phyloP scores from a whole-genome alignment of 352 stramenopile genomes.

The Phytophthora fragariaefolia region DNA sequence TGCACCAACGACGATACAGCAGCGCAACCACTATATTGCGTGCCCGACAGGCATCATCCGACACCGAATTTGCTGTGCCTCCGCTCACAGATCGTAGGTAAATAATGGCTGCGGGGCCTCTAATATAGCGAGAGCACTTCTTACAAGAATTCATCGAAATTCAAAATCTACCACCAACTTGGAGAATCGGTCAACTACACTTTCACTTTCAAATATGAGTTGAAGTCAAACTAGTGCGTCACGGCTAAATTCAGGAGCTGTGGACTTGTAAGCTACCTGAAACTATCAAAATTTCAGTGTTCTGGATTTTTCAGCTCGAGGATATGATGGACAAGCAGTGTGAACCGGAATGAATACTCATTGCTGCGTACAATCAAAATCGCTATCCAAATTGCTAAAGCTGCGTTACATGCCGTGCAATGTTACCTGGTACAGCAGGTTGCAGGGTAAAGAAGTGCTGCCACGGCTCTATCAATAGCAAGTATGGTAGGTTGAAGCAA shows the following conservation, averaged over 20 bases:
- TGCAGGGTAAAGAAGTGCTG: conserved; percentile 5
- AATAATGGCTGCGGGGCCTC: no score
- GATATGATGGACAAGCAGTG: no score
- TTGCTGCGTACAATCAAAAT: no score
- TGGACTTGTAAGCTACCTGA: not conserved
- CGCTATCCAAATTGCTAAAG: no score
- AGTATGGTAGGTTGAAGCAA: not conserved
- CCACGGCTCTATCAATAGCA: conserved; percentile 2
- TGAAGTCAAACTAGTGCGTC: not conserved
- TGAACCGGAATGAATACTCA: no score
- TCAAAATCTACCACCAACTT: no score
- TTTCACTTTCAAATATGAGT: not conserved
- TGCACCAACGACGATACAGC: conserved; percentile 10
- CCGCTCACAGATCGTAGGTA: not conserved
- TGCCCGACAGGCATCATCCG: not conserved
- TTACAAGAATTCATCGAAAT: no score
- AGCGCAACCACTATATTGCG: not conserved
- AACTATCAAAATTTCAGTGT: conserved; percentile 4
- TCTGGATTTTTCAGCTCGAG: not conserved
- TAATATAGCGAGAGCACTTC: no score
- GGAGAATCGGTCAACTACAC: no score
- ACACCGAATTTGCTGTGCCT: not conserved
- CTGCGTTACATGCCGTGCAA: no score
- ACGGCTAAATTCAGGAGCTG: not conserved
- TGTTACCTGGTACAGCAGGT: no score